Evolutionary conservation across 495 filamentous ascomycete genomes (phyloP).

Genomic region (Clohesyomyces aquaticus): DNA sequence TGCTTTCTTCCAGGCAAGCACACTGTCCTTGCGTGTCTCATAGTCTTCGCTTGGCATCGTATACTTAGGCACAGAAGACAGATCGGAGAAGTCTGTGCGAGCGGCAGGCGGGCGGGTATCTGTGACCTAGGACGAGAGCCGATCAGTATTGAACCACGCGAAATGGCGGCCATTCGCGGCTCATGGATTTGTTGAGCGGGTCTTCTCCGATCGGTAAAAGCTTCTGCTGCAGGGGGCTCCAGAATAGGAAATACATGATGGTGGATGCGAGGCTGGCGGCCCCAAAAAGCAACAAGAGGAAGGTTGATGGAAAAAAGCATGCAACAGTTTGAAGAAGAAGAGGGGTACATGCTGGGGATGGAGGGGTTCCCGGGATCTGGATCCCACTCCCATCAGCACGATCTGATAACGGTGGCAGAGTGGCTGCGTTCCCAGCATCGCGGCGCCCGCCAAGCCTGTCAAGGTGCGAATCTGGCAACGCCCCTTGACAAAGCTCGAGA

Average conservation of each 20-base stretch:
- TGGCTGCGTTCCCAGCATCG: slow-evolving; percentile 10
- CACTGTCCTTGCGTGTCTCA: slow-evolving; percentile 78
- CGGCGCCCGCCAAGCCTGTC: slow-evolving; percentile 25
- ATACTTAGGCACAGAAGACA: slow-evolving; percentile 82
- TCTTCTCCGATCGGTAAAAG: not conserved
- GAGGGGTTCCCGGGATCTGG: slow-evolving; percentile 3
- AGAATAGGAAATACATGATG: slow-evolving; percentile 16
- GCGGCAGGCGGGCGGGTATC: slow-evolving; percentile 75
- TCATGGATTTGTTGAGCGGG: not conserved
- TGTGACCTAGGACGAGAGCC: slow-evolving; percentile 61
- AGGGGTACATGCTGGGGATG: not conserved
- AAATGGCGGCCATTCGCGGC: slow-evolving; percentile 5
- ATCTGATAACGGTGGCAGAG: slow-evolving; percentile 22
- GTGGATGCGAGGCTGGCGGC: slow-evolving; percentile 8
- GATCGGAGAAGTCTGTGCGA: slow-evolving; percentile 75
- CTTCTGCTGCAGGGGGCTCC: slow-evolving; percentile 17
- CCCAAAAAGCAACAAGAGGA: slow-evolving; percentile 9
- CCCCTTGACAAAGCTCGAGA: slow-evolving; percentile 17
- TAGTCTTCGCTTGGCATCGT: slow-evolving; percentile 80
- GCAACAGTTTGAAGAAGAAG: slow-evolving; percentile 7
- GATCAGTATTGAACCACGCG: slow-evolving; percentile 30
- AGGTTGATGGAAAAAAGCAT: slow-evolving; percentile 10
- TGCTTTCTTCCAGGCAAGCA: slow-evolving; percentile 89
- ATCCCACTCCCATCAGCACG: too few relatives aligned
- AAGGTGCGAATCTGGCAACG: slow-evolving; percentile 14